phyloP scores from a whole-genome alignment of 2,329 filamentous ascomycete species.

The Tolypocladium inflatum region DNA sequence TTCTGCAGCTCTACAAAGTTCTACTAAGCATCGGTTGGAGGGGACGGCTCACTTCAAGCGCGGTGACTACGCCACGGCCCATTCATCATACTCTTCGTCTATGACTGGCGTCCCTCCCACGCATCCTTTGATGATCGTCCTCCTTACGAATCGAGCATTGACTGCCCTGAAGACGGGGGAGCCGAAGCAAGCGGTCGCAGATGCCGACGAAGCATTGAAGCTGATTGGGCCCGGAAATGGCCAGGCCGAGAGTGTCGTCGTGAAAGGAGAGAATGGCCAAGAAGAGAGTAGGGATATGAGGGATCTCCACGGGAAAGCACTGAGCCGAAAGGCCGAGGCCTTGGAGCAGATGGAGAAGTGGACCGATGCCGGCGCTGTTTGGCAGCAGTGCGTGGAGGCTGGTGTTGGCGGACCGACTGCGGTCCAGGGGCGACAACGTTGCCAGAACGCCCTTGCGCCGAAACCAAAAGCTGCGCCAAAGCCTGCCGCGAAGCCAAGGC shows the following conservation, averaged over 20 bases:
- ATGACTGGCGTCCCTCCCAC: constrained; percentile 62
- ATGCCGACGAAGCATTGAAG: constrained; percentile 71
- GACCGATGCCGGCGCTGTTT: constrained; percentile 70
- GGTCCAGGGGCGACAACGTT: constrained; percentile 77
- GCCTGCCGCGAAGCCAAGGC: constrained; percentile 35
- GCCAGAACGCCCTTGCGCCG: constrained; percentile 74
- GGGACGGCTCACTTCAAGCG: constrained; percentile 89
- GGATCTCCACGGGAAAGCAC: constrained; percentile 85
- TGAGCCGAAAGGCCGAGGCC: constrained; percentile 91
- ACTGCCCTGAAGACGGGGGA: constrained; percentile 88
- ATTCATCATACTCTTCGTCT: constrained; percentile 71
- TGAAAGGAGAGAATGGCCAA: constrained; percentile 46
- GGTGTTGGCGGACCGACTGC: constrained; percentile 80
- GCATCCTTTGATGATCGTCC: constrained; percentile 80
- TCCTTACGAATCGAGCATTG: constrained; percentile 83
- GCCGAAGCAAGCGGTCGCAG: constrained; percentile 74
- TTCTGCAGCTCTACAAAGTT: constrained; percentile 59
- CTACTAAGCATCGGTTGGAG: constrained; percentile 66
- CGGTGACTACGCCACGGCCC: constrained; percentile 82
- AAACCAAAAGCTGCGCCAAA: constrained; percentile 44
- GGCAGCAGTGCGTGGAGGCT: constrained; percentile 74
- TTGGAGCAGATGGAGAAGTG: constrained; percentile 94
- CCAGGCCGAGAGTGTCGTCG: constrained; percentile 67
- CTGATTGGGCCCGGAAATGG: constrained; percentile 75
- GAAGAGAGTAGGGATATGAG: constrained; percentile 74